These are phyloP conservation scores for Astrothelium macrocarpum DNA, from an alignment of 495 filamentous ascomycete genomes.

Conservation along the genomic window DNA sequence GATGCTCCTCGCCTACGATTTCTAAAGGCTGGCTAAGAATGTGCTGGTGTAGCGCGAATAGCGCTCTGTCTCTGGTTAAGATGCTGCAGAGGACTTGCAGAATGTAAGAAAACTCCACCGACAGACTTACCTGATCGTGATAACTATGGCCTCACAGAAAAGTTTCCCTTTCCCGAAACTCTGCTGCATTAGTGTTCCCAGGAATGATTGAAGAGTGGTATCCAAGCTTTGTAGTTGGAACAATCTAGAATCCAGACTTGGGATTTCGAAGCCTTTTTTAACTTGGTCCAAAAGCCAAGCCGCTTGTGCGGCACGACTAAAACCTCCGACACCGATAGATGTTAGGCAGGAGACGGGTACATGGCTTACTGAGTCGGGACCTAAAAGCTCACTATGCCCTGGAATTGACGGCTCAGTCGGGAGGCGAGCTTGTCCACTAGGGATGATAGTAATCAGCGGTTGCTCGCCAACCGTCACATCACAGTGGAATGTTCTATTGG, in stretches of 20 bases:
- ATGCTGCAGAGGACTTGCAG: neutral
- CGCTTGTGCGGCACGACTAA: constrained; percentile 29
- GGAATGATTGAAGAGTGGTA: constrained; percentile 18
- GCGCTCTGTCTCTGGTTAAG: constrained; percentile 4
- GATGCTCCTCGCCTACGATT: neutral
- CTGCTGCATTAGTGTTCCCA: constrained; percentile 25
- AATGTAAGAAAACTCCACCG: neutral
- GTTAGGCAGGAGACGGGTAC: constrained; percentile 7
- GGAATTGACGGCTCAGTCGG: constrained; percentile 12
- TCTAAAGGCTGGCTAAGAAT: constrained; percentile 11
- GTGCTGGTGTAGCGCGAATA: constrained; percentile 20
- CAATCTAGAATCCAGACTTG: constrained; percentile 18
- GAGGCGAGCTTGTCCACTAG: constrained; percentile 6
- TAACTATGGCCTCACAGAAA: constrained; percentile 27
- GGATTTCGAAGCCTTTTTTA: constrained; percentile 12
- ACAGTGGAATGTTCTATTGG: constrained; percentile 10
- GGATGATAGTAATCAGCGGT: constrained; percentile 15
- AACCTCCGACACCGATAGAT: constrained; percentile 21
- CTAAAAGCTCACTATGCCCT: constrained; percentile 10
- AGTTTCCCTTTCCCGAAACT: constrained; percentile 15
- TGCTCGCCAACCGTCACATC: constrained; percentile 13
- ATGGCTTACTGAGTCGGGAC: constrained; percentile 14
- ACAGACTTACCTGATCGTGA: constrained; percentile 25
- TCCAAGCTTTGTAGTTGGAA: constrained; percentile 17
- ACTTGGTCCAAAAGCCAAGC: constrained; percentile 29